Evolutionary conservation across 306 rosid genomes (phyloP), one percentile per base, ranked within the genome.

Genomic region (Sphenostylis stenocarpa): DNA sequence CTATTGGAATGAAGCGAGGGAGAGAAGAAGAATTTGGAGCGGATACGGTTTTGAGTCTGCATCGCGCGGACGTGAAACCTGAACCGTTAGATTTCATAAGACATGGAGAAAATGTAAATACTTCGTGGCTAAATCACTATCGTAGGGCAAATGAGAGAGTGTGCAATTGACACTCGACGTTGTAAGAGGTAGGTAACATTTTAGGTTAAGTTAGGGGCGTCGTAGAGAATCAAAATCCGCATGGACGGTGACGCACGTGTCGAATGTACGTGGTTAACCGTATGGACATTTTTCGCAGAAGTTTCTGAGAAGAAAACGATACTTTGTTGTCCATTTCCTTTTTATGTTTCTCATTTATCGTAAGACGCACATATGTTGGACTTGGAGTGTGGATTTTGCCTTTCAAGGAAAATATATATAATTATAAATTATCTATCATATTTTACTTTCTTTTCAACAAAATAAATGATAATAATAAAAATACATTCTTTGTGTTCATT

Each of bases 1-100:
- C 80, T 7, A 67, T 86, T 21, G 86, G 89, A 0, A 67, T 41
- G 28, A 91, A 91, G 85, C 84, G 97, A 49, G 67, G 77, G 49
- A 82, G 97, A 64, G 93, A 69, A 68, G 85, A 80, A 36, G 44
- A 16, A 61, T 43, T 12, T 13, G 36, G 64, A 58, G 41, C 23
- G 43, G 67, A 62, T 29, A 80, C 78, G 10, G 70, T 71, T 61
- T 68, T 83, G 56, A 78, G 87, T 52, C 62, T 89, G 26, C 81
- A 67, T 21, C 85, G 56, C 2, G 53, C 72, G 4, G 84, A 49
- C 3, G 77, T 83, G 43, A 85, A 82, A 85, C 45, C 87, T 66
- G 90, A 89, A 72, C 86, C 86, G 87, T 62, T 72, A 0, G 84
- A 82, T 81, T 76, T 65, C 17, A 7, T 67, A 62, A 76, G 55